A percentile compares a stretch with the other conserved stretches of the same genome.
Conservation (phyloP, 2,329 filamentous ascomycete species). For the Hypoxylon sp. region DNA sequence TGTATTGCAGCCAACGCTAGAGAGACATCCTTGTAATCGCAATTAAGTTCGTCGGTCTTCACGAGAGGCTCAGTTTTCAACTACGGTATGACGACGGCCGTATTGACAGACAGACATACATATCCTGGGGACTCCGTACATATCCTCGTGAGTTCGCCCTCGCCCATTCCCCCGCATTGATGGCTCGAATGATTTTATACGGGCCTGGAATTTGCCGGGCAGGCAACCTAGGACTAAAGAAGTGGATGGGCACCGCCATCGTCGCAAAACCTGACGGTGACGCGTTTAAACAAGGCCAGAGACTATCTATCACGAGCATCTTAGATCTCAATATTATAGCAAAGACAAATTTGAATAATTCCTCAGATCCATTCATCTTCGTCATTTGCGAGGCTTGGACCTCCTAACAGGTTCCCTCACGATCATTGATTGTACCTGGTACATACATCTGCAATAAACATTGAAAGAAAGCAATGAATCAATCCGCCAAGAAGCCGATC, state of each 20-base stretch:
- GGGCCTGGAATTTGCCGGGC: not conserved
- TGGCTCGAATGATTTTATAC: not conserved
- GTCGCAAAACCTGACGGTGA: constrained; percentile 12
- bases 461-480: too few species aligned
- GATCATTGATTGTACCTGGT: too few species aligned
- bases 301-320: too few species aligned
- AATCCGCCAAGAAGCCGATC: constrained; percentile 7
- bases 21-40: constrained; percentile 1
- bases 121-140: too few species aligned
- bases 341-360: not conserved
- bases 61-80: constrained; percentile 24
- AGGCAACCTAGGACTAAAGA: not conserved
- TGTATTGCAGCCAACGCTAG: constrained; percentile 4
- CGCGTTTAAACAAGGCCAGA: too few species aligned
- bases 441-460: too few species aligned
- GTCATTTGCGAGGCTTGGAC: constrained; percentile 33
- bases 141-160: too few species aligned
- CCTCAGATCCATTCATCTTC: too few species aligned
- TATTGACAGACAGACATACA: too few species aligned
- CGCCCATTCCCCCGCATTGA: constrained; percentile 21
- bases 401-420: constrained; percentile 1
- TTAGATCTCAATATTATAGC: too few species aligned
- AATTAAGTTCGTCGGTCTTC: constrained; percentile 4
- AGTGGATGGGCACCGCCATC: constrained; percentile 34
- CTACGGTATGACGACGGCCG: constrained; percentile 5